Evolutionary conservation across 2,329 filamentous ascomycete species (phyloP).

Genomic region (Lomentospora prolificans): DNA sequence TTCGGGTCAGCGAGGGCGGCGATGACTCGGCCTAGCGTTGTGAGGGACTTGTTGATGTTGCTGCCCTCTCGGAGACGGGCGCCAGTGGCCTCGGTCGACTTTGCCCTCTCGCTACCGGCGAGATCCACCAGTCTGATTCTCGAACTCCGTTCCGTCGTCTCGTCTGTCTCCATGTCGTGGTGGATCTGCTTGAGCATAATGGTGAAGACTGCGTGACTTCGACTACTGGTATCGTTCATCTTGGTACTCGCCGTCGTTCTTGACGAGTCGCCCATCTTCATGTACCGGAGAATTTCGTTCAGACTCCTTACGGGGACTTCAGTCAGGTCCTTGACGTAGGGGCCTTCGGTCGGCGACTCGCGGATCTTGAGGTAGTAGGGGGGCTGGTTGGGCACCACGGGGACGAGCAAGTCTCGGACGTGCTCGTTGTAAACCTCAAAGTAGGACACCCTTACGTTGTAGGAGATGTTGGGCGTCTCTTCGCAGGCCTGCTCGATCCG

Average conservation of each 20-base stretch:
- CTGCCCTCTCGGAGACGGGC: conserved; percentile 84
- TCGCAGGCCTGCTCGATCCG: conserved; percentile 70
- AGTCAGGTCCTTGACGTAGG: conserved; percentile 93
- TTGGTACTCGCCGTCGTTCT: conserved; percentile 89
- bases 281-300: conserved; percentile 76
- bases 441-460: conserved; percentile 95
- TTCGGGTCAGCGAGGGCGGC: conserved; percentile 74
- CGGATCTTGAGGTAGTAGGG: conserved; percentile 95
- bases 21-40: conserved; percentile 90
- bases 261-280: conserved; percentile 81
- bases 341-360: conserved; percentile 87
- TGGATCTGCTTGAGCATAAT: conserved; percentile 98
- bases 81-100: conserved; percentile 90
- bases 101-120: conserved; percentile 88
- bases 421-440: conserved; percentile 99
- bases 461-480: conserved; percentile 84
- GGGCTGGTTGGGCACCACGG: conserved; percentile 56
- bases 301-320: conserved; percentile 86
- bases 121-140: conserved; percentile 92
- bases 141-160: conserved; percentile 89
- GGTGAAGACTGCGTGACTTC: conserved; percentile 95
- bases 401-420: conserved; percentile 83
- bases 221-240: conserved; percentile 98
- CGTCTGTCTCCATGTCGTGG: conserved; percentile 93
- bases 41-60: conserved; percentile 98